These are phyloP conservation scores for Pisolithus thermaeus DNA, from an alignment of 1,284 basidiomycete species.

Conservation along the genomic window DNA sequence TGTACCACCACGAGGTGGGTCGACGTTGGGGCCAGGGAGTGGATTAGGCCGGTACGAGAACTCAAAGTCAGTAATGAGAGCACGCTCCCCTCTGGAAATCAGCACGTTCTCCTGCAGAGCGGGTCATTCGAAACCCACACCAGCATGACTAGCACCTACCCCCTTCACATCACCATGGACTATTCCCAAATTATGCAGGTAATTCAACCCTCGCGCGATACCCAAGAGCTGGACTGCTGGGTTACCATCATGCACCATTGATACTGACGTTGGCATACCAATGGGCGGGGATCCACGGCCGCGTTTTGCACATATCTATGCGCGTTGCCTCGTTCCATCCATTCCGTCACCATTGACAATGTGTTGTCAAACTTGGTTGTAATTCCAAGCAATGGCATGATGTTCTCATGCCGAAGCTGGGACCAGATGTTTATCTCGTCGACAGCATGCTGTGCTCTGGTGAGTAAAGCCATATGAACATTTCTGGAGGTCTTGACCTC, in stretches of 20 bases:
- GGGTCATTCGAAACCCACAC: too few species aligned
- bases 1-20: neutral
- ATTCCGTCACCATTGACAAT: conserved; percentile 1
- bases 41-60: neutral
- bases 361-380: conserved; percentile 3
- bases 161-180: too few species aligned
- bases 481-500: too few species aligned
- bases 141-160: too few species aligned
- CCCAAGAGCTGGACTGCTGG: neutral
- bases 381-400: conserved; percentile 6
- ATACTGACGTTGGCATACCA: neutral
- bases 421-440: conserved; percentile 2
- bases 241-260: neutral
- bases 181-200: neutral
- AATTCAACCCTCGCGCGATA: neutral
- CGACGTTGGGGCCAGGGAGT: neutral
- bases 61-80: neutral
- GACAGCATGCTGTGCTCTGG: neutral
- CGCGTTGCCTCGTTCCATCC: neutral
- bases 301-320: neutral
- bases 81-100: neutral
- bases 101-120: too few species aligned
- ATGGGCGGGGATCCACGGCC: neutral
- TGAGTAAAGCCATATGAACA: too few species aligned
- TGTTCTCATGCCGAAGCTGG: conserved; percentile 4